Percentiles rank a stretch among this genome's conserved stretches.
Conservation (phyloP, 2,329 filamentous ascomycete species). For the Aspergillus amoenus region DNA sequence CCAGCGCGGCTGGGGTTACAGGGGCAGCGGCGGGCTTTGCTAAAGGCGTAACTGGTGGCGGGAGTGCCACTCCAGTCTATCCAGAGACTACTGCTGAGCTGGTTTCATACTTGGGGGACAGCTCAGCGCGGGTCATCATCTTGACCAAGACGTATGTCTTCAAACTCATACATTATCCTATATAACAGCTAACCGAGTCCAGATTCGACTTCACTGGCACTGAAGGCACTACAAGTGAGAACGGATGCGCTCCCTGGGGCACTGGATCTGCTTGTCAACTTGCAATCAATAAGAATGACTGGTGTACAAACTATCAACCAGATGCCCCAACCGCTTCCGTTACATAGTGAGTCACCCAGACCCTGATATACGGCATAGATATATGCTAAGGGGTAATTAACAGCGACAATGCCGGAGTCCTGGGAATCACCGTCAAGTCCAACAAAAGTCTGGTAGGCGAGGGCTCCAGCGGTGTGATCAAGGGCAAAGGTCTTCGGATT, state of each 20-base stretch:
- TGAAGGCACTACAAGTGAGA: conserved; percentile 45
- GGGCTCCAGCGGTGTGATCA: conserved; percentile 56
- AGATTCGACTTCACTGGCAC: conserved; percentile 22
- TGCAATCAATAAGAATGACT: conserved; percentile 60
- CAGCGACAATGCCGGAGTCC: conserved; percentile 51
- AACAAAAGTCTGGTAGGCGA: conserved; percentile 60
- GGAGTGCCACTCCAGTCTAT: conserved; percentile 54
- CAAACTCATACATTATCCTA: too few species aligned
- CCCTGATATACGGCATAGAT: too few species aligned
- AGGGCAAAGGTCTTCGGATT: conserved; percentile 58
- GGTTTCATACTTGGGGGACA: conserved; percentile 58
- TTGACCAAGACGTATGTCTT: conserved; percentile 24
- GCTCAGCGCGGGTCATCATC: conserved; percentile 56
- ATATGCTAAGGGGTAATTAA: too few species aligned
- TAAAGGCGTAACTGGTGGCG: conserved; percentile 61
- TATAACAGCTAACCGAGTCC: too few species aligned
- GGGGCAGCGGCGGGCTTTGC: conserved; percentile 50
- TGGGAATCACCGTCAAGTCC: conserved; percentile 53
- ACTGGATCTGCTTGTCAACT: conserved; percentile 55
- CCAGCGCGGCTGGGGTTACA: conserved; percentile 19
- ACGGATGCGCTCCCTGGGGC: conserved; percentile 59
- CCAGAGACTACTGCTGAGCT: conserved; percentile 58
- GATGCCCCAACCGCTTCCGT: conserved; percentile 45
- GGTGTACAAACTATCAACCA: conserved; percentile 61
- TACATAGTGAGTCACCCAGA: neutral